A percentile compares a stretch with the other conserved stretches of the same genome.
Evolutionary conservation across 768 basidiomycete species (phyloP).

Genomic region (Kwoniella dendrophila): DNA sequence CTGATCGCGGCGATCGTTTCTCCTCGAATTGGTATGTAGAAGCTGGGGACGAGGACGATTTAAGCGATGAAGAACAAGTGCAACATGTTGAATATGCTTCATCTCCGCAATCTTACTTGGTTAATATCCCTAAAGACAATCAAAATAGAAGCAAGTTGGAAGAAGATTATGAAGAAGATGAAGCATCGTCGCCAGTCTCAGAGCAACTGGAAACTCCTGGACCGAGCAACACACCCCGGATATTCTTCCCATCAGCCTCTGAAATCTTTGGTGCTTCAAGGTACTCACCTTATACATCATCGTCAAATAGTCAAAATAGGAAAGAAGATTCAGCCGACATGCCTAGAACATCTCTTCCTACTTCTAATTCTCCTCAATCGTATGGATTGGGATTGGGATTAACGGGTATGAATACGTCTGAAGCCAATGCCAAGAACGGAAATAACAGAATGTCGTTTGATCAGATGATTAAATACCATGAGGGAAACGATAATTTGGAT

Average conservation of each 20-base stretch:
- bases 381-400: slow-evolving; percentile 7
- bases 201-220: neutral
- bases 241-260: neutral
- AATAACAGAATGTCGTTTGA: neutral
- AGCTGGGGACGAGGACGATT: neutral
- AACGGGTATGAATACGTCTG: slow-evolving; percentile 1
- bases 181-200: neutral
- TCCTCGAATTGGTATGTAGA: slow-evolving; percentile 4
- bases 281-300: neutral
- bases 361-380: neutral
- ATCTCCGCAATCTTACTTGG: neutral
- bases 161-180: neutral
- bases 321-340: neutral
- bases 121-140: neutral
- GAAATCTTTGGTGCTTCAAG: neutral
- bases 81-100: slow-evolving; percentile 20
- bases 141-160: too few relatives aligned
- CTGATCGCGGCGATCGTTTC: neutral
- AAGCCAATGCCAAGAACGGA: too few relatives aligned
- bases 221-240: neutral
- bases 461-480: slow-evolving; percentile 7
- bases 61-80: neutral
- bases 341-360: neutral
- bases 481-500: neutral
- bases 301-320: neutral